A percentile compares a stretch with the other conserved stretches of the same genome.
phyloP scores from a whole-genome alignment of 2,329 filamentous ascomycete genomes.

The Aureobasidium sp. region DNA sequence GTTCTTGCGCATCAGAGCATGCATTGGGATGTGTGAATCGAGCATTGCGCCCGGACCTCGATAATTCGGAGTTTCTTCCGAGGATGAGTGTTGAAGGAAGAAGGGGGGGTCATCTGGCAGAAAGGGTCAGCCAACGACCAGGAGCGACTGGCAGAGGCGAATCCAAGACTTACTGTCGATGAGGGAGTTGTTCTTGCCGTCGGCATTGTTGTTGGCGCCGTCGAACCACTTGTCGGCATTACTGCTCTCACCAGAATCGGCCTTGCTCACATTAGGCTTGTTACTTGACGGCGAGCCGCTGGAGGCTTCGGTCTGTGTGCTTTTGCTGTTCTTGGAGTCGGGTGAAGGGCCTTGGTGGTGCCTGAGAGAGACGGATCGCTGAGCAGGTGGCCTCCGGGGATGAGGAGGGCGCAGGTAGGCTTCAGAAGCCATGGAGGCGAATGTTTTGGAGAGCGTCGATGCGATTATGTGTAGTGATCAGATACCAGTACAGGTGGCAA shows the following conservation, averaged over 20 bases:
- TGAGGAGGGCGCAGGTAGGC: conserved; percentile 16
- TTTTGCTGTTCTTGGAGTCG: conserved; percentile 5
- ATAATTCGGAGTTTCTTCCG: conserved; percentile 18
- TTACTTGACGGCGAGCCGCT: conserved; percentile 31
- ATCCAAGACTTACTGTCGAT: conserved; percentile 30
- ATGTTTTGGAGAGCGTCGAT: neutral
- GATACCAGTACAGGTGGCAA: neutral
- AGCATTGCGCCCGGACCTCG: conserved; percentile 1
- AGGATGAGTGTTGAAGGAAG: conserved; percentile 35
- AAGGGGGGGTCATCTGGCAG: conserved; percentile 34
- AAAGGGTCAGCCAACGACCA: neutral
- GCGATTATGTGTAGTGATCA: neutral
- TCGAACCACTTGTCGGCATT: conserved; percentile 46
- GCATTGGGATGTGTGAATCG: conserved; percentile 18
- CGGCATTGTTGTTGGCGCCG: conserved; percentile 40
- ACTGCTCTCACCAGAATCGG: conserved; percentile 42
- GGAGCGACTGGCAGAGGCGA: too few species aligned
- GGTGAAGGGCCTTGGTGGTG: conserved; percentile 23
- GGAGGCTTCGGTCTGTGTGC: conserved; percentile 12
- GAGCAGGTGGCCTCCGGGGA: conserved; percentile 35
- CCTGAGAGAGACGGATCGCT: conserved; percentile 38
- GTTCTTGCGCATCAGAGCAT: conserved; percentile 21
- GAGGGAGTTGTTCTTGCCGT: conserved; percentile 27
- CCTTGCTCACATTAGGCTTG: conserved; percentile 28
- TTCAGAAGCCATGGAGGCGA: neutral